Base-by-base conservation (phyloP, 2,329 filamentous ascomycete species). In the Colletotrichum acutatum region DNA sequence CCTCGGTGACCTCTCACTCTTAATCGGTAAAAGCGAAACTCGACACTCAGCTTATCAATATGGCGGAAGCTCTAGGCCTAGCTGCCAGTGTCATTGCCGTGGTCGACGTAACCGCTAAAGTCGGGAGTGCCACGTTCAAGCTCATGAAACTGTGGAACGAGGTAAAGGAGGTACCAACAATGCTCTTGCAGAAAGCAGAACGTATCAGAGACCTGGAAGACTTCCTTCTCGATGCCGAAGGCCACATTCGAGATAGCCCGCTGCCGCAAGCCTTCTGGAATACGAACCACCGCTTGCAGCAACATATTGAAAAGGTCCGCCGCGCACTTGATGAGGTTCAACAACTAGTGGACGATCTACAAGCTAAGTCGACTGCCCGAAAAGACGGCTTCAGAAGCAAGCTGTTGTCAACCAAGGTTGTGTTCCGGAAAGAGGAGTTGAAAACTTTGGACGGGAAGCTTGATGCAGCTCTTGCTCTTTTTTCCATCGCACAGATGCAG, bases 1-100 rank as follows among this genome's bases (percentile, higher is more conserved):
- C 16, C 42, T 19, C 16, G 2, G 19, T 2, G 0, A n/a, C 16
- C 42, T 3, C 16, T 0, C 0, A 3, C 6, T n/a, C 0, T 19
- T 1, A 16, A 46, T 46, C 5, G 1, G 42, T 16, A 19, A 49
- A n/a, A n/a, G 3, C 19, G 16, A 8, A 9, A 4, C 3, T n/a
- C 6, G 4, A 11, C 7, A 46, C 19, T 42, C 5, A 42, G 14
- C 37, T 11, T 9, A n/a, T 11, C 3, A 22, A 19, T 8, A 49
- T 49, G 42, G 19, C 19, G 3, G 42, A 49, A 49, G 42, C 42
- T 1, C 19, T 49, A 0, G 42, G 42, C 42, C 3, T 22, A 4
- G 42, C 42, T 1, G 42, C 42, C 4, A 49, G 42, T 8, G 42
- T 22, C 19, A 49, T 49, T 1, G 42, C 42, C 6, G 19, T 49